Evolutionary conservation across 2,329 filamentous ascomycete genomes (phyloP), one percentile per base, ranked within the genome.

Genomic region (Alternaria dauci): DNA sequence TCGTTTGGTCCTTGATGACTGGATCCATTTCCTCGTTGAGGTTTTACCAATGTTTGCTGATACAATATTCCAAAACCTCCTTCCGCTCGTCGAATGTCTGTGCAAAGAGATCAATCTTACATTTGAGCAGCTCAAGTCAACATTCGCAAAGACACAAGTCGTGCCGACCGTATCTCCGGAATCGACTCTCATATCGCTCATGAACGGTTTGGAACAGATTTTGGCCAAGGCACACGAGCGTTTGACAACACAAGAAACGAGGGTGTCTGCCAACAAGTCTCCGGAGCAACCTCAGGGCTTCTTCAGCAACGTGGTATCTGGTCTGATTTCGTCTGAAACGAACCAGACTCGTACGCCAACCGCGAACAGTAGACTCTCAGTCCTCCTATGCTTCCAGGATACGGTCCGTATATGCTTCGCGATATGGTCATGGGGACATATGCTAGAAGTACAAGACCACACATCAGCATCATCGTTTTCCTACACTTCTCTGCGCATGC

Each of bases 321-420:
- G 93, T 1, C 92, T 97, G 0, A 97, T 97, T 75, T 86, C 92
- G 38, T 87, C 91, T 1, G 93, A 97, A 60, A 84, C 87, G 1
- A 88, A 86, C 2, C 91, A 94, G 62, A 86, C 88, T n/a, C 89
- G 93, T 50, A 93, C 89, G 60, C 88, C 90, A 8, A 93, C 92
- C n/a, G 93, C 94, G 8, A 99, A 98, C 72, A 94, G 95, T 70
- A 88, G 94, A 46, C 84, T 99, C 23, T 98, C 95, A 0, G 94
- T 99, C 20, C 85, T 97, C 43, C 84, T 99, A n/a, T 96, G 94
- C 11, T 97, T 99, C 75, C 94, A 98, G 77, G 96, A 99, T 76
- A 93, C 94, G 1, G 92, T 98, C 59, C 88, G 93, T 25, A 91
- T 96, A 51, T 97, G 94, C 78, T 96, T 96, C 75, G 88, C 85